These are phyloP conservation scores for Diphasiastrum complanatum DNA, from an alignment of 83 land plant genomes.

Conservation along the genomic window DNA sequence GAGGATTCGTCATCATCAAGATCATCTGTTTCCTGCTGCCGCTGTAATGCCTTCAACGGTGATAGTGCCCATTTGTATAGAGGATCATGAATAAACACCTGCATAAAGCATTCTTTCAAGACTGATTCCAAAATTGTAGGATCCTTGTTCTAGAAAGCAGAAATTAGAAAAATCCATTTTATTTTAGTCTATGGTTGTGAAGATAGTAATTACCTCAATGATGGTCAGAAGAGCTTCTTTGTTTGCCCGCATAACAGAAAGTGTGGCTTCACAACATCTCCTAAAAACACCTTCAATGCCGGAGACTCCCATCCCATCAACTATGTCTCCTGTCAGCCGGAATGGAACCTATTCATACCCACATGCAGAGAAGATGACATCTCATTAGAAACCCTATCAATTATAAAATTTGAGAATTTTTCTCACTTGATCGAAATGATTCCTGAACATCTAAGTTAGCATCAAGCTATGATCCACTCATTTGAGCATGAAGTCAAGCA, in stretches of 20 bases:
- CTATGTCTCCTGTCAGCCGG: conserved; percentile 85
- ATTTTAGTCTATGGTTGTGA: no score
- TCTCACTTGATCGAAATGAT: not conserved
- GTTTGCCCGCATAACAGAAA: conserved; percentile 88
- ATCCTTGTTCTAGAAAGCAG: no score
- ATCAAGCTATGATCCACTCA: not conserved
- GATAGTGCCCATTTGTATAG: conserved; percentile 97
- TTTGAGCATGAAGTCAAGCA: not conserved
- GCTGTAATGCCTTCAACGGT: conserved; percentile 88
- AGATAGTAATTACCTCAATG: conserved; percentile 52
- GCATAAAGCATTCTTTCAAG: no score
- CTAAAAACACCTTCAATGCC: conserved; percentile 97
- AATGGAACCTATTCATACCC: conserved; percentile 67
- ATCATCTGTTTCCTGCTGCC: conserved; percentile 87
- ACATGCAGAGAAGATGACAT: no score
- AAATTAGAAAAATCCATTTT: no score
- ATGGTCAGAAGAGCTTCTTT: conserved; percentile 97
- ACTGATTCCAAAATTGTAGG: no score
- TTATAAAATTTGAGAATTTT: no score
- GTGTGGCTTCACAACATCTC: conserved; percentile 93
- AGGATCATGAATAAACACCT: conserved; percentile 99
- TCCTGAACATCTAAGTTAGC: not conserved
- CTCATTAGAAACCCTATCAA: no score
- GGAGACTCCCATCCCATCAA: conserved; percentile 98
- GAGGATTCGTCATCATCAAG: conserved; percentile 30